Conservation (phyloP, 2,329 filamentous ascomycete genomes). For the Delphinella strobiligena region DNA sequence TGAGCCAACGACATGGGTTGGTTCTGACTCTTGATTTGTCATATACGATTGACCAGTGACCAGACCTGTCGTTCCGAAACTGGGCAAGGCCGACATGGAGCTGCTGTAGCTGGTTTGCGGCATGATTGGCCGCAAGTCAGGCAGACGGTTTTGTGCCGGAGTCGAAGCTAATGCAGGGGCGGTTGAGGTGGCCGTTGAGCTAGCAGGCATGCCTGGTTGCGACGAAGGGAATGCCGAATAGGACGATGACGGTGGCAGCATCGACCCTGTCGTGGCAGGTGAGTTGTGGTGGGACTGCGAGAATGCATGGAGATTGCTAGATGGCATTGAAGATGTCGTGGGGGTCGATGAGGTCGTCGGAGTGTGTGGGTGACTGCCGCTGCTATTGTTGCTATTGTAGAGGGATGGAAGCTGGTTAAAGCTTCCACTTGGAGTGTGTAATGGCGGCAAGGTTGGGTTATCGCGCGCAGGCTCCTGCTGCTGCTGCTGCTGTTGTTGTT, state of each 20-base stretch:
- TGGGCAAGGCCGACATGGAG: conserved; percentile 23
- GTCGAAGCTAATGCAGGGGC: conserved; percentile 8
- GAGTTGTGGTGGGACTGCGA: conserved; percentile 20
- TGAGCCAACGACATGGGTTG: conserved; percentile 87
- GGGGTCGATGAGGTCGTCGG: conserved; percentile 23
- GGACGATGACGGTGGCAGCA: conserved; percentile 21
- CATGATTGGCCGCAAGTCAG: conserved; percentile 27
- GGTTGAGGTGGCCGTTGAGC: conserved; percentile 21
- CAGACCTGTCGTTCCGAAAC: conserved; percentile 19
- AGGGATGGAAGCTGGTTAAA: conserved; percentile 21
- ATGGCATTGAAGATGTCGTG: conserved; percentile 17
- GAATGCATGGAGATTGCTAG: conserved; percentile 16
- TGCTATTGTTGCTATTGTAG: conserved; percentile 17
- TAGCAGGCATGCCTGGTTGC: conserved; percentile 16
- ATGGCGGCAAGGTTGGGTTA: conserved; percentile 21
- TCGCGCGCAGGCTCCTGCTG: conserved; percentile 13
- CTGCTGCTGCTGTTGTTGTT: conserved; percentile 7
- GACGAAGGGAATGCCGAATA: conserved; percentile 16
- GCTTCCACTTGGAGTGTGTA: conserved; percentile 20
- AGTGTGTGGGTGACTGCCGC: conserved; percentile 19
- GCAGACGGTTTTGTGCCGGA: conserved; percentile 19
- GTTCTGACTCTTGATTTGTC: conserved; percentile 39
- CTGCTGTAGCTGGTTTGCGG: conserved; percentile 26
- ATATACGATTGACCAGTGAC: conserved; percentile 22
- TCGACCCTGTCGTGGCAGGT: conserved; percentile 17